Base-by-base conservation (phyloP, 257 asterid genomes). In the Nicotiana tabacum region DNA sequence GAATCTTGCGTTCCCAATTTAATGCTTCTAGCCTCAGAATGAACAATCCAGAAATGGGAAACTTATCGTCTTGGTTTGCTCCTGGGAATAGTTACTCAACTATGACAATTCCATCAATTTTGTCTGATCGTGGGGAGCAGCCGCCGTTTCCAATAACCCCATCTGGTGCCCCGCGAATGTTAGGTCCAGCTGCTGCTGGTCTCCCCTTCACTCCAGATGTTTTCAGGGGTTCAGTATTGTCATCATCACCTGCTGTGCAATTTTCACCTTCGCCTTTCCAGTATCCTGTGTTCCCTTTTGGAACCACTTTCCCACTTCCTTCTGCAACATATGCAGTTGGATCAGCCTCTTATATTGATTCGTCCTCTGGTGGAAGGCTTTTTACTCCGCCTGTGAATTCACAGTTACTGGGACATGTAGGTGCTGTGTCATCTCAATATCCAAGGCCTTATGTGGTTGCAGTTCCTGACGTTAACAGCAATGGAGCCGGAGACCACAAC, bases 1-100 rank as follows among this genome's bases (percentile, higher is more conserved):
- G 82, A 53, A 87, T 81, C 87, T 77, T 85, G 82, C 85, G 88
- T 37, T 51, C 93, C 24, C 98, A 87, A 35, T 83, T 84, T 60
- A 86, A 90, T 80, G 56, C 85, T 66, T 48, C 88, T 33, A 91
- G 93, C 72, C 84, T 85, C 48, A 82, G 90, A 85, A 53, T 89
- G 58, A 89, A 74, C 85, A 86, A 81, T 85, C 88, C 87, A 17
- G 95, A 86, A 43, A 77, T 89, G 15, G 92, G 92, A 57, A 92
- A 79, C 83, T 88, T 89, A 87, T 83, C 98, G 5, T 86, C 99
- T 84, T 93, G 97, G 97, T 90, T 93, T 85, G 76, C 95, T 30
- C 86, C 96, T 7, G 92, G 91, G 46, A 91, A 78, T 82, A 76
- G 92, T 16, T 94, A 87, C 83, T 88, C 99, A 9, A 86, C 95